Evolutionary conservation across 306 rosid species (phyloP), one percentile per base, ranked within the genome.

Genomic region (Prunus davidiana): DNA sequence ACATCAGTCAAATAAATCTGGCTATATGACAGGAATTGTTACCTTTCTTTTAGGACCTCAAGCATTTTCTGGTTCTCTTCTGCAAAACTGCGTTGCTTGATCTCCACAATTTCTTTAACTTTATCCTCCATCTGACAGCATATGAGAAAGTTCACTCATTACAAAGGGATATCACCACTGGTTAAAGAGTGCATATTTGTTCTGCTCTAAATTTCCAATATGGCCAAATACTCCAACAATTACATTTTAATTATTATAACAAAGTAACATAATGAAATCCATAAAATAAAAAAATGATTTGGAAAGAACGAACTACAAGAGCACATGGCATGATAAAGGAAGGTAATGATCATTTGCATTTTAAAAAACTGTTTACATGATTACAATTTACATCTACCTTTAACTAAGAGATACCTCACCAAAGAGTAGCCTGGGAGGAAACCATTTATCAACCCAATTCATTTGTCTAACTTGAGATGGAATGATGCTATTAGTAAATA

Each of bases 11-110:
- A 16, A 19, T 18, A 74, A 27, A 54, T 52, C 24, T 55, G 32
- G 3, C 32, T 45, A 47, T 15, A 52, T 67, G 38, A 30, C 64
- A 45, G 5, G 16, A 45, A 38, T 22, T 5, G 11, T 64, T 81
- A 92, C 99, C 99, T 91, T 69, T 95, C 99, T 87, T 89, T 92
- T 68, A 95, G 84, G 79, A 84, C 93, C 83, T 95, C 99, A 66
- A 95, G 65, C 5, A 95, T 91, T 85, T 95, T 95, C 86, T 91
- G 98, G 84, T 89, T 95, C 86, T 95, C 98, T 85, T 95, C 99
- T 11, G 99, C 99, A 81, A 95, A 87, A 81, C 96, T 91, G 69
- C 97, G 91, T 76, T 95, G 99, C 87, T 92, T 95, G 54, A 95
- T 95, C 88, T 95, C 99, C 85, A 95, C 99, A 72, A 92, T 82